Percentiles rank a stretch among this genome's conserved stretches.
Conservation (phyloP, 179 eudicot species). For the Heliamphora pulchella region DNA sequence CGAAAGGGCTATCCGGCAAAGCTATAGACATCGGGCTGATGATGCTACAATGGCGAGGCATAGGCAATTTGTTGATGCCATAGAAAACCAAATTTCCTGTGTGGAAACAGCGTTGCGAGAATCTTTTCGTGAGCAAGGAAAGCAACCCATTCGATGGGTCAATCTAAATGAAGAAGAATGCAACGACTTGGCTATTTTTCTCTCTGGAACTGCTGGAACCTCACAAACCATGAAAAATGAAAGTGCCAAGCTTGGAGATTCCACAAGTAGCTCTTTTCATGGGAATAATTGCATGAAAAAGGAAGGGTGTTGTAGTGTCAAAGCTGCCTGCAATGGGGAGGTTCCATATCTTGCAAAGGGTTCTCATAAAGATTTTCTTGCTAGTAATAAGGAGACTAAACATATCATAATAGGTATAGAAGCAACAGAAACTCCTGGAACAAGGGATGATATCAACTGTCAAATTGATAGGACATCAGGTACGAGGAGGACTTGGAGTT, state of each 20-base stretch:
- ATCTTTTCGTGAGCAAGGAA: conserved; percentile 44
- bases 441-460: conserved; percentile 31
- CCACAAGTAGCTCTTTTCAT: conserved; percentile 12
- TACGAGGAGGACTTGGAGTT: conserved; percentile 39
- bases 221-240: conserved; percentile 24
- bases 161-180: conserved; percentile 76
- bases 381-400: conserved; percentile 23
- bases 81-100: conserved; percentile 60
- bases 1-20: conserved; percentile 60
- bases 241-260: conserved; percentile 14
- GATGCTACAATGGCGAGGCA: conserved; percentile 57
- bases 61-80: conserved; percentile 67
- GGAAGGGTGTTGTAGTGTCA: conserved; percentile 23
- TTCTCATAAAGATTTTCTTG: conserved; percentile 24
- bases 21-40: conserved; percentile 56
- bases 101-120: conserved; percentile 57
- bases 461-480: conserved; percentile 36
- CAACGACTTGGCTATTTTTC: conserved; percentile 77
- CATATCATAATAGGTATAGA: conserved; percentile 23
- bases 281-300: conserved; percentile 20
- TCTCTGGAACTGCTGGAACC: conserved; percentile 40
- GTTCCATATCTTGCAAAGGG: conserved; percentile 19
- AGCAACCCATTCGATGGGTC: conserved; percentile 66
- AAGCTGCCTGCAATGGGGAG: conserved; percentile 22
- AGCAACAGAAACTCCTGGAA: conserved; percentile 27